Evolutionary conservation across 345 rosid genomes (phyloP).

Genomic region (Melaleuca alternifolia): DNA sequence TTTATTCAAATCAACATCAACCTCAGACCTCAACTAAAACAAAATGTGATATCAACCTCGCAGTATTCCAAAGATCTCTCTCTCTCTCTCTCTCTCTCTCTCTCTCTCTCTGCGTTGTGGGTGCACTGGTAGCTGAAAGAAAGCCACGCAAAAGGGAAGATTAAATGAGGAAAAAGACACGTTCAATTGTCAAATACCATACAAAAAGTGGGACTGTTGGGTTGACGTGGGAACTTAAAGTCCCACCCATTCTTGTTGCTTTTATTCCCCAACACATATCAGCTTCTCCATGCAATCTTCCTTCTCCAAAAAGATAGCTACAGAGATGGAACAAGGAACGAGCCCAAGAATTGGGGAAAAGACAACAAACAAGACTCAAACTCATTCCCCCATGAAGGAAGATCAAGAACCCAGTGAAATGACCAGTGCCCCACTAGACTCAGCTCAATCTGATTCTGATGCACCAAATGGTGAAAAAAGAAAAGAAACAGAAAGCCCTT

Average conservation of each 20-base stretch:
- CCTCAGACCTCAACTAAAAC: neutral
- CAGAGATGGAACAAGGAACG: neutral
- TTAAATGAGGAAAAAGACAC: constrained; percentile 25
- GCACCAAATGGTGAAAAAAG: neutral
- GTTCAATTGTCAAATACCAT: constrained; percentile 49
- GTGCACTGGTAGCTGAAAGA: neutral
- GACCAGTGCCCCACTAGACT: neutral
- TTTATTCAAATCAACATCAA: neutral
- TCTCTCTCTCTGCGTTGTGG: neutral
- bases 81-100: neutral
- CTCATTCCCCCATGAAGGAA: neutral
- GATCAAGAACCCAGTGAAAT: neutral
- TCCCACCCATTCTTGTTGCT: constrained; percentile 26
- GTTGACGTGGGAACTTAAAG: constrained; percentile 49
- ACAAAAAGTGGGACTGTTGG: constrained; percentile 1
- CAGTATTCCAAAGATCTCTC: constrained; percentile 2
- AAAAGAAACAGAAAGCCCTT: neutral
- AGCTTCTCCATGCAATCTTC: constrained; percentile 1
- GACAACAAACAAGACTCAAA: neutral
- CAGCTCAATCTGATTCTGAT: neutral
- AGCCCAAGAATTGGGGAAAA: neutral
- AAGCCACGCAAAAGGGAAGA: constrained; percentile 18
- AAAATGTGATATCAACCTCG: constrained; percentile 9
- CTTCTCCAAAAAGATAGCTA: neutral
- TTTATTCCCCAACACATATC: constrained; percentile 3